A percentile compares a stretch with the other conserved stretches of the same genome.
Conservation (phyloP, 768 basidiomycete species). For the Tulasnella sp. region DNA sequence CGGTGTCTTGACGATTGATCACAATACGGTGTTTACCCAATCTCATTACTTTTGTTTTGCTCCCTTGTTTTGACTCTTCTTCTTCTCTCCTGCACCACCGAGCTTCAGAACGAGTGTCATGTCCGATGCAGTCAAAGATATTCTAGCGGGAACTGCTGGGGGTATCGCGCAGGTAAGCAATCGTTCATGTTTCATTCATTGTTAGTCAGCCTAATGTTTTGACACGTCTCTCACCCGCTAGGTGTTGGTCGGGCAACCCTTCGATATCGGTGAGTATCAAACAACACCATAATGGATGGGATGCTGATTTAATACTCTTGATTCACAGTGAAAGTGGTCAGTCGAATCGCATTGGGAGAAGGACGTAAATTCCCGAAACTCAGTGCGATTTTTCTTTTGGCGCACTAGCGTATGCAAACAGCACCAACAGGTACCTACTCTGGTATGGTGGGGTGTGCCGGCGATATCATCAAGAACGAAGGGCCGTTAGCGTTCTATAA, state of each 20-base stretch:
- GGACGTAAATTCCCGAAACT: neutral
- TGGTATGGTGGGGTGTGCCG: conserved; percentile 81
- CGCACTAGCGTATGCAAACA: conserved; percentile 80
- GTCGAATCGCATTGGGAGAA: neutral
- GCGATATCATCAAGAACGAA: conserved; percentile 82
- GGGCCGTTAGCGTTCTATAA: conserved; percentile 94
- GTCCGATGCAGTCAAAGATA: conserved; percentile 68
- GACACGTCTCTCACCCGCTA: conserved; percentile 24
- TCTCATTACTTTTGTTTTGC: too few species aligned
- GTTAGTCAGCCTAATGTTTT: conserved; percentile 12
- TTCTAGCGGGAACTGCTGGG: conserved; percentile 83
- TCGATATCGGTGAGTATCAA: conserved; percentile 76
- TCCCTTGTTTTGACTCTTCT: neutral
- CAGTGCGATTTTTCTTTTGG: neutral
- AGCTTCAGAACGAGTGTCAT: conserved; percentile 21
- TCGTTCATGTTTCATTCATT: neutral
- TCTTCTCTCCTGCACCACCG: neutral
- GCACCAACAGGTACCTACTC: conserved; percentile 78
- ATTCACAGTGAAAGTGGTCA: conserved; percentile 18
- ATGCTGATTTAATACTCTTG: neutral
- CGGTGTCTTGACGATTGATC: too few species aligned
- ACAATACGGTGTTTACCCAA: too few species aligned
- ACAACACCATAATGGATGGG: neutral
- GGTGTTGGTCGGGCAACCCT: conserved; percentile 88
- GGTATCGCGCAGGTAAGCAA: conserved; percentile 68